Percentiles rank a stretch among this genome's conserved stretches.
phyloP scores from a whole-genome alignment of 148 eudicot species.

The Fallopia convolvulus region DNA sequence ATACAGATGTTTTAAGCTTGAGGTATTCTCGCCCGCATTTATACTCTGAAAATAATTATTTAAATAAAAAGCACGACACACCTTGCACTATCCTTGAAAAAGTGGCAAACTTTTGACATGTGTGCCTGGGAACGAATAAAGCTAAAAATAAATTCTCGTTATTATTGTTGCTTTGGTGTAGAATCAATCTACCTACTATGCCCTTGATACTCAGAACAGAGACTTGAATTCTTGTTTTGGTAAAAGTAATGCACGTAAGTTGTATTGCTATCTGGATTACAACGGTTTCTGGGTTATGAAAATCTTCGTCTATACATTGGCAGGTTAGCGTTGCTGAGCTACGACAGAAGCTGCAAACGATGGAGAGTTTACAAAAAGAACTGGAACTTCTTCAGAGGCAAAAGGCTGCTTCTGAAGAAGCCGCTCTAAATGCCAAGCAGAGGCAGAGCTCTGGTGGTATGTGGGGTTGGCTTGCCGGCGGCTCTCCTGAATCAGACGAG shows the following conservation, averaged over 20 bases:
- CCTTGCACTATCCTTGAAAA: not conserved
- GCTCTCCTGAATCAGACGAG: constrained; percentile 41
- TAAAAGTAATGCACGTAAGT: not conserved
- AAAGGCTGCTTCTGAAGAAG: constrained; percentile 96
- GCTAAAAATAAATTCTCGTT: not conserved
- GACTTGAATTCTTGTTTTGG: not conserved
- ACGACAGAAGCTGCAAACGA: constrained; percentile 80
- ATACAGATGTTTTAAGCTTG: constrained; percentile 97
- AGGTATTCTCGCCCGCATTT: constrained; percentile 36
- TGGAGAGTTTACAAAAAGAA: constrained; percentile 89
- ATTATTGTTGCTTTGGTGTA: not conserved
- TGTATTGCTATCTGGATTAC: not conserved
- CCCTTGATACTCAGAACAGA: not conserved
- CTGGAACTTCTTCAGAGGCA: constrained; percentile 85
- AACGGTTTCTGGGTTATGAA: not conserved
- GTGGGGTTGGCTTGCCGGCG: constrained; percentile 99
- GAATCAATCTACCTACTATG: not conserved
- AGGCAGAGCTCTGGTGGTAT: constrained; percentile 82
- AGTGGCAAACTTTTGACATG: not conserved
- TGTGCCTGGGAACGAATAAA: not conserved
- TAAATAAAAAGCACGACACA: not conserved
- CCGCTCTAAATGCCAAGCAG: constrained; percentile 59
- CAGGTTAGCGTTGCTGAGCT: constrained; percentile 98
- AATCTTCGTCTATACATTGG: constrained; percentile 6
- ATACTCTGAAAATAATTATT: not conserved